Percentiles rank a stretch among this genome's conserved stretches.
Conservation (phyloP, 257 asterid species). For the Solanum piurae region DNA sequence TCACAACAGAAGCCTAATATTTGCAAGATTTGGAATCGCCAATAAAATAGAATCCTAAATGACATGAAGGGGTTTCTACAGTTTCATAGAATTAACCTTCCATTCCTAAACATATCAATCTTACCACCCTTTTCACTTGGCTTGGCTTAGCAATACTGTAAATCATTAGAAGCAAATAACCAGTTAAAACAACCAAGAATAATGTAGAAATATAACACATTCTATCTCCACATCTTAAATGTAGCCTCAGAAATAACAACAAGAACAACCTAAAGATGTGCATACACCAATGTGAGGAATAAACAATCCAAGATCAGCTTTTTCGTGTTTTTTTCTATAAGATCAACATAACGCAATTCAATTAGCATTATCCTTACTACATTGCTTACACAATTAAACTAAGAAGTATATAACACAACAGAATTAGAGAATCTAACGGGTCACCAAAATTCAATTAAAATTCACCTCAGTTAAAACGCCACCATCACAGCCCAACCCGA, state of each 20-base stretch:
- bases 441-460: background rate
- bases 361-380: background rate
- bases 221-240: background rate
- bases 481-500: slow-evolving; percentile 54
- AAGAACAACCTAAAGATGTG: background rate
- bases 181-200: background rate
- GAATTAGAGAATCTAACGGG: background rate
- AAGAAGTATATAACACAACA: background rate
- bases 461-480: background rate
- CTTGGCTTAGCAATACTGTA: background rate
- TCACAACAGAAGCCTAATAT: background rate
- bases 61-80: background rate
- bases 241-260: background rate
- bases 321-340: background rate
- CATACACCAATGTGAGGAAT: background rate
- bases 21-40: background rate
- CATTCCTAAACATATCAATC: background rate
- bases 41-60: background rate
- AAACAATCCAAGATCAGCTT: background rate
- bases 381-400: background rate
- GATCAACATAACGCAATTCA: background rate
- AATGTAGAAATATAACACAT: background rate
- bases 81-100: background rate
- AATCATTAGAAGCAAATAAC: background rate
- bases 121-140: background rate